Evolutionary conservation across 2,329 filamentous ascomycete species (phyloP).

Genomic region (Colletotrichum truncatum): DNA sequence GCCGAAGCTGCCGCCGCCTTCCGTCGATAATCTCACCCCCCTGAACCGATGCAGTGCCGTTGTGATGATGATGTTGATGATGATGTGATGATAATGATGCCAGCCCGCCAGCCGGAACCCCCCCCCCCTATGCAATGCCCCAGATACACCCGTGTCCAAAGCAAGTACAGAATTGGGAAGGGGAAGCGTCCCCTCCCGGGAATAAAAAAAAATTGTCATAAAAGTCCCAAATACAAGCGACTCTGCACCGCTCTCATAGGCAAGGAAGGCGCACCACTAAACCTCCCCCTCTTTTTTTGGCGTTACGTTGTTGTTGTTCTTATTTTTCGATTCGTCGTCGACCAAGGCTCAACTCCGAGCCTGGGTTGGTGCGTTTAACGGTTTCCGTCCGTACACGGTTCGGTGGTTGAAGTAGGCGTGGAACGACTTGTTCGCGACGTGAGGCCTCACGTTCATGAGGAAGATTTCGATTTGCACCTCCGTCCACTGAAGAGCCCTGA

Average conservation of each 20-base stretch:
- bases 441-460: slow-evolving; percentile 50
- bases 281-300: neutral
- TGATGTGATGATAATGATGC: slow-evolving; percentile 16
- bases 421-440: slow-evolving; percentile 44
- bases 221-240: neutral
- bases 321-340: too few relatives aligned
- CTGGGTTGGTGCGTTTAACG: slow-evolving; percentile 33
- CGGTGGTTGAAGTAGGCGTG: slow-evolving; percentile 53
- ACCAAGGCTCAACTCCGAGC: neutral
- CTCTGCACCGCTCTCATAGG: neutral
- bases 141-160: slow-evolving; percentile 8
- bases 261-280: neutral
- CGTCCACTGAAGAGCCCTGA: slow-evolving; percentile 51
- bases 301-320: too few relatives aligned
- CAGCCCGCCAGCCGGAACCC: slow-evolving; percentile 7
- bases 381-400: slow-evolving; percentile 49
- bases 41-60: slow-evolving; percentile 13
- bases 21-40: neutral
- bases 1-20: slow-evolving; percentile 1
- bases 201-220: neutral
- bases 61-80: slow-evolving; percentile 19
- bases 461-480: slow-evolving; percentile 53
- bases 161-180: slow-evolving; percentile 9
- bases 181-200: slow-evolving; percentile 10
- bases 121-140: slow-evolving; percentile 21